These are phyloP conservation scores for Sclerotiophoma versabilis DNA, from an alignment of 2,329 filamentous ascomycete species.

Conservation along the genomic window DNA sequence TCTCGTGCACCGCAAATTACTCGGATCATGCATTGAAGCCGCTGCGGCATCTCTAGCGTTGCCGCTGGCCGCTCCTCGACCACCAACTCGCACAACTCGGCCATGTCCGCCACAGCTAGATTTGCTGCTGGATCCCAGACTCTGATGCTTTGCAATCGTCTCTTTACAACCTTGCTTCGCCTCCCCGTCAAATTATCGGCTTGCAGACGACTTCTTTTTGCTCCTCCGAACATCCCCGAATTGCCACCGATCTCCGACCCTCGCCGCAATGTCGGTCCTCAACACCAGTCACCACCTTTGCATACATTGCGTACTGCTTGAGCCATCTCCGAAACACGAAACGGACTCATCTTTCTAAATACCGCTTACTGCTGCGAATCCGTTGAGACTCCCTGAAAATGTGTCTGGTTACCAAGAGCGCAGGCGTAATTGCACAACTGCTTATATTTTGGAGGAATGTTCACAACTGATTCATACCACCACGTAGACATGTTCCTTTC, in stretches of 20 bases:
- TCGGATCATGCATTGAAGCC: slow-evolving; percentile 26
- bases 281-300: not conserved
- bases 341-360: no score
- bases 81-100: slow-evolving; percentile 8
- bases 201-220: not conserved
- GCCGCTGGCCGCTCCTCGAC: slow-evolving; percentile 28
- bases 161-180: not conserved
- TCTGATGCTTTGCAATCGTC: not conserved
- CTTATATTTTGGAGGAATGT: slow-evolving; percentile 26
- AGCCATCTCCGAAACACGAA: no score
- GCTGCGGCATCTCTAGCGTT: slow-evolving; percentile 36
- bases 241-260: slow-evolving; percentile 22
- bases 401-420: no score
- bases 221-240: slow-evolving; percentile 15
- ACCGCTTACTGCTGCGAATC: no score
- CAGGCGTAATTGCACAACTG: no score
- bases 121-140: not conserved
- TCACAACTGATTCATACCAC: slow-evolving; percentile 12
- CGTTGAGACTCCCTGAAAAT: no score
- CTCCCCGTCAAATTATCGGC: not conserved
- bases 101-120: not conserved
- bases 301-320: not conserved
- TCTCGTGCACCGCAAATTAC: slow-evolving; percentile 27
- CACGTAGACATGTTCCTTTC: slow-evolving; percentile 27
- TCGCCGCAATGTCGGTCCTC: slow-evolving; percentile 10